Percentiles rank a stretch among this genome's conserved stretches.
Conservation (phyloP, 2,329 filamentous ascomycete species). For the Septoria linicola region DNA sequence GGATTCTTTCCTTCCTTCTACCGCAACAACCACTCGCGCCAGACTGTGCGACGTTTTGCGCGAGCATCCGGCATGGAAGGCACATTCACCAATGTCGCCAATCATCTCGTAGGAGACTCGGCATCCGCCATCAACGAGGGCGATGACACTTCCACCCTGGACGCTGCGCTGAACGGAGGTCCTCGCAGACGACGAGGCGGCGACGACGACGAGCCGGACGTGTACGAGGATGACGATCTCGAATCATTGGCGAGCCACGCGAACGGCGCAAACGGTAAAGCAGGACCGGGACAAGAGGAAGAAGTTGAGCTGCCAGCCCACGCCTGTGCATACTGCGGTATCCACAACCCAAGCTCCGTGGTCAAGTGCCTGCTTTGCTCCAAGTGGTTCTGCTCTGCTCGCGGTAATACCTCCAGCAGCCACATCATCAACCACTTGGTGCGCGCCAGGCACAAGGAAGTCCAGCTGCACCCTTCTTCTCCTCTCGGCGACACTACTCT, state of each 20-base stretch:
- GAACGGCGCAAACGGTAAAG: slow-evolving; percentile 66
- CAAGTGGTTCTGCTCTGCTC: slow-evolving; percentile 99
- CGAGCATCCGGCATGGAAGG: slow-evolving; percentile 64
- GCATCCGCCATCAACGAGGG: slow-evolving; percentile 84
- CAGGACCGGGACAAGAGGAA: slow-evolving; percentile 66
- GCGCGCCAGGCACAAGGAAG: slow-evolving; percentile 95
- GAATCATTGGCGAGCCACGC: slow-evolving; percentile 77
- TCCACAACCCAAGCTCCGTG: slow-evolving; percentile 91
- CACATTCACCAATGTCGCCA: slow-evolving; percentile 83
- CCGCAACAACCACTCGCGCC: too few species aligned
- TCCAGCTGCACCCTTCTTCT: slow-evolving; percentile 91
- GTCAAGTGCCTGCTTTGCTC: slow-evolving; percentile 94
- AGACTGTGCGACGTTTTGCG: slow-evolving; percentile 10
- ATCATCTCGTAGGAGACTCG: slow-evolving; percentile 80
- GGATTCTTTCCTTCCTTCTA: too few species aligned
- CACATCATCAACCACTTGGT: slow-evolving; percentile 99
- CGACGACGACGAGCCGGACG: slow-evolving; percentile 85
- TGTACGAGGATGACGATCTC: slow-evolving; percentile 68
- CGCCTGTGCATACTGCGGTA: slow-evolving; percentile 97
- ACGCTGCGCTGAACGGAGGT: slow-evolving; percentile 69
- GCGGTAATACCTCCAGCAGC: slow-evolving; percentile 92
- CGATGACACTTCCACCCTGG: slow-evolving; percentile 57
- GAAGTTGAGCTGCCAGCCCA: slow-evolving; percentile 83
- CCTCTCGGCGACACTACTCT: slow-evolving; percentile 92
- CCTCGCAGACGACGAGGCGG: slow-evolving; percentile 70